Conservation (phyloP, 1,284 basidiomycete species). For the Microbotryum silenes-acaulis region DNA sequence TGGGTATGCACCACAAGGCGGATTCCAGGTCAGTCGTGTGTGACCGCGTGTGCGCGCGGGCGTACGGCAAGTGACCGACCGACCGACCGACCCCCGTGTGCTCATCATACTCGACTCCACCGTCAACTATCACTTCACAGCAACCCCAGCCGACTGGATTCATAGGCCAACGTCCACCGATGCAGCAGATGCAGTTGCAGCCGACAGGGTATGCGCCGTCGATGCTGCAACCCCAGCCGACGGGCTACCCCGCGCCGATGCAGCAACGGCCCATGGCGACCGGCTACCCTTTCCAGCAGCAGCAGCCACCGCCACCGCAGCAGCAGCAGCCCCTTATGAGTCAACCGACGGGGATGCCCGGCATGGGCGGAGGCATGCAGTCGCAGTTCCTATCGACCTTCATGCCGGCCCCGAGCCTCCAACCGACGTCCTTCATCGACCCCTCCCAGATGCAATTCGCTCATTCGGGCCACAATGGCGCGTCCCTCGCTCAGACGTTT, state of each 20-base stretch:
- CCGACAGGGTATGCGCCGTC: constrained; percentile 46
- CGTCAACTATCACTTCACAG: background rate
- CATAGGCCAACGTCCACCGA: constrained; percentile 19
- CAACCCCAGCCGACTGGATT: constrained; percentile 14
- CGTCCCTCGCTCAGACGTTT: constrained; percentile 61
- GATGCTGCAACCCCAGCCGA: constrained; percentile 39
- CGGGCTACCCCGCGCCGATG: constrained; percentile 30
- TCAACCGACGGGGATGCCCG: constrained; percentile 64
- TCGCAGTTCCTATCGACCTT: constrained; percentile 67
- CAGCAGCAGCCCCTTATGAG: constrained; percentile 52
- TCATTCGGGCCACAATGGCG: constrained; percentile 34
- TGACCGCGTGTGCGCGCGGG: too few relatives aligned
- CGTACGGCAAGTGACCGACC: too few relatives aligned
- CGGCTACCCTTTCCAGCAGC: constrained; percentile 47
- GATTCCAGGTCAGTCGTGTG: constrained; percentile 13
- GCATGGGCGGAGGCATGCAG: constrained; percentile 58
- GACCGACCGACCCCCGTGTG: too few relatives aligned
- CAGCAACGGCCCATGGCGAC: constrained; percentile 26
- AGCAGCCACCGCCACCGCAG: constrained; percentile 45
- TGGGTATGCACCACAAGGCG: constrained; percentile 14
- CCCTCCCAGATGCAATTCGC: constrained; percentile 37
- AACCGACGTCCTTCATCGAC: constrained; percentile 11
- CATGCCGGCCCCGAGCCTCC: constrained; percentile 29
- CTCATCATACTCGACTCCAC: background rate
- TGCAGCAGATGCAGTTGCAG: constrained; percentile 26